Conservation (phyloP, 768 basidiomycete genomes). For the Stropharia rugosoannulata region DNA sequence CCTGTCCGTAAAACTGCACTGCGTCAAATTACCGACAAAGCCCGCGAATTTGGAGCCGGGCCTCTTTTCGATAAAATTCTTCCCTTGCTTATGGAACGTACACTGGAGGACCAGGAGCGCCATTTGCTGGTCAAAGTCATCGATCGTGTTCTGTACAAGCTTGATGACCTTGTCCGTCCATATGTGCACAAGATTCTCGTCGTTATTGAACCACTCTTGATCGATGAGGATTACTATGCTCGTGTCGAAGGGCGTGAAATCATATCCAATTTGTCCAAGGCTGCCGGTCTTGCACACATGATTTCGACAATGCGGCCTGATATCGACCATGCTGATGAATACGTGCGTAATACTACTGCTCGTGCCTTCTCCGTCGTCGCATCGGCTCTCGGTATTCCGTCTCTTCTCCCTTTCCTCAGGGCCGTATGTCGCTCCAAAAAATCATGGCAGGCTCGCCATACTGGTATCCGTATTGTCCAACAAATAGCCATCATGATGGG, state of each 20-base stretch:
- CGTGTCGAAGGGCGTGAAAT: slow-evolving; percentile 99
- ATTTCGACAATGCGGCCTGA: slow-evolving; percentile 99
- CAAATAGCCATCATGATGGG: slow-evolving; percentile 99
- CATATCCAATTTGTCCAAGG: slow-evolving; percentile 97
- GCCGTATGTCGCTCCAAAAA: slow-evolving; percentile 99
- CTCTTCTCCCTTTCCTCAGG: slow-evolving; percentile 96
- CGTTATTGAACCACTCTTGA: slow-evolving; percentile 97
- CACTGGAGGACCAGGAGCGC: slow-evolving; percentile 97
- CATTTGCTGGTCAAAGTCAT: slow-evolving; percentile 99
- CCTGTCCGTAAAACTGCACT: slow-evolving; percentile 97
- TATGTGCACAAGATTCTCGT: slow-evolving; percentile 99
- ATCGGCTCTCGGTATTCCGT: slow-evolving; percentile 96
- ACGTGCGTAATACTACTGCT: slow-evolving; percentile 98
- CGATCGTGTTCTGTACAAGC: slow-evolving; percentile 96
- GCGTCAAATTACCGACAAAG: slow-evolving; percentile 98
- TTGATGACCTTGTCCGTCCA: slow-evolving; percentile 97
- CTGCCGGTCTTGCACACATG: slow-evolving; percentile 99
- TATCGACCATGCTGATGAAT: slow-evolving; percentile 99
- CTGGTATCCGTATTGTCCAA: slow-evolving; percentile 98
- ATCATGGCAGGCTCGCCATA: slow-evolving; percentile 99
- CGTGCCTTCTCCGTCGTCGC: slow-evolving; percentile 99
- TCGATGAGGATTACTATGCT: slow-evolving; percentile 96
- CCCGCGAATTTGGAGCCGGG: slow-evolving; percentile 96
- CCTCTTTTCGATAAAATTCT: slow-evolving; percentile 99
- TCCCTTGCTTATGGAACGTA: slow-evolving; percentile 96